Evolutionary conservation across 2,329 filamentous ascomycete genomes (phyloP).

Genomic region (Epichloe gansuensis): DNA sequence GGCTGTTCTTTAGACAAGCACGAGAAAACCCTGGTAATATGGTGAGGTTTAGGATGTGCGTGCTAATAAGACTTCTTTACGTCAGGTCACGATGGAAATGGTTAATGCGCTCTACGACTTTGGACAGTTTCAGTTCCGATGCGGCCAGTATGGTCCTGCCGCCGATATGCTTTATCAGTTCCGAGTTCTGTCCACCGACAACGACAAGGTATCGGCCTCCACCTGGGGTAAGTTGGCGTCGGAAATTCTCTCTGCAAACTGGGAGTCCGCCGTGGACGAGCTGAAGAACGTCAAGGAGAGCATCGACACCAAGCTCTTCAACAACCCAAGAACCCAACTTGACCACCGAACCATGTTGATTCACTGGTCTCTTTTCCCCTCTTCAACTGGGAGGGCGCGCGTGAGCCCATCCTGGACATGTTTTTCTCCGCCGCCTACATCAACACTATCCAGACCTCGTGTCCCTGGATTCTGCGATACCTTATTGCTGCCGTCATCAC

Average conservation of each 20-base stretch:
- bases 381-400: constrained; percentile 91
- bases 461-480: constrained; percentile 94
- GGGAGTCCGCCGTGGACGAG: constrained; percentile 88
- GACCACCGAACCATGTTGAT: constrained; percentile 94
- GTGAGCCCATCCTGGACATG: constrained; percentile 84
- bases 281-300: constrained; percentile 79
- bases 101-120: constrained; percentile 93
- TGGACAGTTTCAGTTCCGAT: constrained; percentile 96
- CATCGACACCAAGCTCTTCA: constrained; percentile 92
- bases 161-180: constrained; percentile 95
- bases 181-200: constrained; percentile 94
- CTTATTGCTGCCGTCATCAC: constrained; percentile 90
- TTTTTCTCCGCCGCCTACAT: constrained; percentile 97
- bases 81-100: constrained; percentile 78
- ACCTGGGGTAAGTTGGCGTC: constrained; percentile 97
- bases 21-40: too few relatives aligned
- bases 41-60: neutral
- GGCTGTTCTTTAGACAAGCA: neutral
- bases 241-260: constrained; percentile 89
- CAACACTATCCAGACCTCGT: constrained; percentile 98
- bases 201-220: constrained; percentile 89
- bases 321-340: constrained; percentile 89
- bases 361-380: constrained; percentile 97
- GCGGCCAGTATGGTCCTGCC: constrained; percentile 82
- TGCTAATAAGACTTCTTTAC: neutral